Base-by-base conservation (phyloP, 2,329 filamentous ascomycete species). In the Aspergillus brasiliensis region DNA sequence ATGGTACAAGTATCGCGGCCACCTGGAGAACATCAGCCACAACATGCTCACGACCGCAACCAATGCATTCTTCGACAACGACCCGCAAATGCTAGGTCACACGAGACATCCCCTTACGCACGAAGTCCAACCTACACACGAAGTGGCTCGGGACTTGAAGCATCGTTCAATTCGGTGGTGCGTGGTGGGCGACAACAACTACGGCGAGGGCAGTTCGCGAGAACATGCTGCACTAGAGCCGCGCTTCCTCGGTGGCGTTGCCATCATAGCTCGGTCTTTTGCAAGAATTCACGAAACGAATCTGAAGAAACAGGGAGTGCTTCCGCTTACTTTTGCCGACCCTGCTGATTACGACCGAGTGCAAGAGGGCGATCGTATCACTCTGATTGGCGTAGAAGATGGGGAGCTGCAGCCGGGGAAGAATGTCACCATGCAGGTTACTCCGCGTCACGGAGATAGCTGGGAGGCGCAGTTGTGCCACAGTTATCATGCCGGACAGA, bases 251-350 rank as follows among this genome's bases (percentile, higher is more conserved):
- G 93, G 94, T 74, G 94, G 93, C 76, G 86, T 96, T 72, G 93
- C 93, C 72, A 96, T 98, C 82, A 94, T 98, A 76, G 92, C 89
- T 72, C 89, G 91, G 74, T 91, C 87, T 61, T 98, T 98, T 76
- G 94, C 94, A 70, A 92, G 94, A 88, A 98, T 98, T 75, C 94
- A 98, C 85, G 94, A 97, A 86, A 97, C 94, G 83, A 98, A 98
- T 86, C 82, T 98, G 83, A 98, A 97, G 91, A 98, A 98, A 88
- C 94, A 97, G 86, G 94, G 94, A 79, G 97, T 98, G 92, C 89
- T 97, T 81, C 94, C 94, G 71, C 86, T 98, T 66, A 97, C 92
- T 67, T 98, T 98, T 82, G 81, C 86, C 57, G 87, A 97, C 76
- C 91, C 92, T 53, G 92, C 88, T 73, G 94, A 97, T 80, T 98